Base-by-base conservation (phyloP, 306 rosid genomes). In the Echinosophora koreensis region DNA sequence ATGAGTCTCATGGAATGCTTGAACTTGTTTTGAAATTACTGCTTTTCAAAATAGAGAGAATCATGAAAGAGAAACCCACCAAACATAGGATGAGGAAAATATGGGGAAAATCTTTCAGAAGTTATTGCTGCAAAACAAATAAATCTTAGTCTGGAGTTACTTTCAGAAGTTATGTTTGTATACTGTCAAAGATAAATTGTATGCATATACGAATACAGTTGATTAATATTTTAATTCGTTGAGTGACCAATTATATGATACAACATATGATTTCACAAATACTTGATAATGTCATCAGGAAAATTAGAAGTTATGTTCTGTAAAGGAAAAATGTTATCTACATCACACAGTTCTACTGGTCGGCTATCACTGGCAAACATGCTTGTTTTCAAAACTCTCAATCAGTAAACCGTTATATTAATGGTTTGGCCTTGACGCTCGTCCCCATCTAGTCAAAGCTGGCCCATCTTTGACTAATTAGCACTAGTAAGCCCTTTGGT, bases 391-490 rank as follows among this genome's bases (percentile, higher is more conserved):
- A 55, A 49, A 70, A 75, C 52, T 41, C 57, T 28, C 55, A 70
- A 65, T 75, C 86, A 70, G 60, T 76, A 44, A 58, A 13, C 76
- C 7, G 17, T 37, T 58, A 66, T 39, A 16, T 42, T 55, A 46
- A 73, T 66, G 42, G 66, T 66, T 76, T 64, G 28, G 6, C 47
- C 69, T 63, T 59, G 71, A 38, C 78, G 81, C 8, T 68, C 2
- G 6, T 78, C 82, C 76, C 73, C 57, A 56, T 78, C 70, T 80
- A 70, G 71, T 68, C 82, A 81, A 72, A 87, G 49, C 28, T 18
- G 55, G 52, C 35, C 74, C 74, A 39, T 56, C 61, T 75, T 66
- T 74, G 80, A 74, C 82, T 71, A 73, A 65, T 59, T 44, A 34
- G 37, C 18, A 34, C 62, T 58, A 11, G 63, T 54, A 30, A 42